Evolutionary conservation across 164 flowering plant genomes (phyloP).

Genomic region (Berberis thunbergii): DNA sequence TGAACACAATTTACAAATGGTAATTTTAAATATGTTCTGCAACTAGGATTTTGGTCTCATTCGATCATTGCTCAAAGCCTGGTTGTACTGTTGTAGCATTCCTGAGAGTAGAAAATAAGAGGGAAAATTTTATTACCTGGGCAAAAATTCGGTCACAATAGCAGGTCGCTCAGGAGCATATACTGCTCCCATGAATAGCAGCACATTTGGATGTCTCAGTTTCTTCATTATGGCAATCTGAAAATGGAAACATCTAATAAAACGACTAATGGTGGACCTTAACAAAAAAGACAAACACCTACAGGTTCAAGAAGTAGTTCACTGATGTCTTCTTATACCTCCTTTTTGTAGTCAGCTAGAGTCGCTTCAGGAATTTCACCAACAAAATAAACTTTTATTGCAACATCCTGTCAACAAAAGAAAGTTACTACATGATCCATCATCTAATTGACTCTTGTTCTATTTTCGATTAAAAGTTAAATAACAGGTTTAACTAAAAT

Average conservation of each 20-base stretch:
- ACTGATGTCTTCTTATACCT: constrained; percentile 31
- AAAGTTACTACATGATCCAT: not conserved
- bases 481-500: not conserved
- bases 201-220: constrained; percentile 82
- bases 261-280: not conserved
- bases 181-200: constrained; percentile 87
- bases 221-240: constrained; percentile 71
- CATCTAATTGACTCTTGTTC: not conserved
- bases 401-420: constrained; percentile 56
- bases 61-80: not conserved
- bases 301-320: not conserved
- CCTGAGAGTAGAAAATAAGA: not conserved
- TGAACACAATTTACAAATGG: not conserved
- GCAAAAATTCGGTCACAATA: constrained; percentile 70
- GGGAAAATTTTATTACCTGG: constrained; percentile 41
- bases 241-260: not conserved
- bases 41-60: not conserved
- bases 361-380: constrained; percentile 47
- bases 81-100: no score
- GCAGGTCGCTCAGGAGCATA: constrained; percentile 56
- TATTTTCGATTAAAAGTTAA: not conserved
- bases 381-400: constrained; percentile 54
- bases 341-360: constrained; percentile 53
- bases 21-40: not conserved
- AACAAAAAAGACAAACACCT: not conserved